These are phyloP conservation scores for Quambalaria eucalypti DNA, from an alignment of 1,284 basidiomycete species.

Conservation along the genomic window DNA sequence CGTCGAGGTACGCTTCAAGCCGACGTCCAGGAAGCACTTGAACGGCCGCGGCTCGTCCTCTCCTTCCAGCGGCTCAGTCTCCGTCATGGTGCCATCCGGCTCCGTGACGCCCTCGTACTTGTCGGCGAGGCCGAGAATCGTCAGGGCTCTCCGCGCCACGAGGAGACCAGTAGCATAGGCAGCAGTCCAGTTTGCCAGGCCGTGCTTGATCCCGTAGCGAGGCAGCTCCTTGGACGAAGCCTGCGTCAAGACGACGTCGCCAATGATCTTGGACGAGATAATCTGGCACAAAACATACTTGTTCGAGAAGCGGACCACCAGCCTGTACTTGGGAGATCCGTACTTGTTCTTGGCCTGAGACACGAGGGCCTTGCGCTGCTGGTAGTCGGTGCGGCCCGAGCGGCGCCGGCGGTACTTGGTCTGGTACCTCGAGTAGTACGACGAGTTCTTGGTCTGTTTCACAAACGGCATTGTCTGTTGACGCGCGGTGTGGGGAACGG, in stretches of 20 bases:
- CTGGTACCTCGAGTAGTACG: slow-evolving; percentile 97
- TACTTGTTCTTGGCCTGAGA: slow-evolving; percentile 99
- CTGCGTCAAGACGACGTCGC: slow-evolving; percentile 78
- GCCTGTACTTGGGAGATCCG: slow-evolving; percentile 93
- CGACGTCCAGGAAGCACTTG: slow-evolving; percentile 97
- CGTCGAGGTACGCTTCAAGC: slow-evolving; percentile 94
- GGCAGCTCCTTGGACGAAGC: slow-evolving; percentile 74
- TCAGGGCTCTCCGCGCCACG: slow-evolving; percentile 83
- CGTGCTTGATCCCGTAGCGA: slow-evolving; percentile 93
- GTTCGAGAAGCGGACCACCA: slow-evolving; percentile 78
- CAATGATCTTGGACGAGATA: slow-evolving; percentile 91
- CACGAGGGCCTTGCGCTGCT: slow-evolving; percentile 89
- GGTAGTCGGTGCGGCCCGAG: slow-evolving; percentile 99
- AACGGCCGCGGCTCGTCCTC: slow-evolving; percentile 95
- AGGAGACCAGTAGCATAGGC: slow-evolving; percentile 98
- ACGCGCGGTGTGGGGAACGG: slow-evolving; percentile 3
- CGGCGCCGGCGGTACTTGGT: slow-evolving; percentile 57
- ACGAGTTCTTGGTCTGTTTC: slow-evolving; percentile 55
- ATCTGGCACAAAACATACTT: slow-evolving; percentile 56
- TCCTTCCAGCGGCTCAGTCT: slow-evolving; percentile 69
- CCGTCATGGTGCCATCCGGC: slow-evolving; percentile 73
- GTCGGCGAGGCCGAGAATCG: slow-evolving; percentile 91
- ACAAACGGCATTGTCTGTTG: slow-evolving; percentile 53
- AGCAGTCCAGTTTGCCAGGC: slow-evolving; percentile 96
- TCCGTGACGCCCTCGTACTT: slow-evolving; percentile 95